Base-by-base conservation (phyloP, 805 yeast species). In the Metschnikowia arizonensis region DNA sequence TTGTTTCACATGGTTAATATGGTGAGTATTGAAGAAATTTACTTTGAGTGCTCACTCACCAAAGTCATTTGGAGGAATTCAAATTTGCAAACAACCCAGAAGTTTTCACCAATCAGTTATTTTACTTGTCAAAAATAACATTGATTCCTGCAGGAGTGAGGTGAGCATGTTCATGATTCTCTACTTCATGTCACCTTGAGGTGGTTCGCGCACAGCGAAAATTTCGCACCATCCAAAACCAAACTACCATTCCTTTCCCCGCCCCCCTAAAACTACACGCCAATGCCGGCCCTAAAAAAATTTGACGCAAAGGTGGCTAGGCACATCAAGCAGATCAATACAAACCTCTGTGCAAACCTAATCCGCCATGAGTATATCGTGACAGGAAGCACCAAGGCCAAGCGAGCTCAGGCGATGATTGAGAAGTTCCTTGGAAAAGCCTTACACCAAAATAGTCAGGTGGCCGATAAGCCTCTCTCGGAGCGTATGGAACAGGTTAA, bases 321-420 rank as follows among this genome's bases (percentile, higher is more conserved):
- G 50, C 76, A 68, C 48, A 59, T 65, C 42, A 66, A 63, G 60
- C 68, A 65, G 73, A 71, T 71, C 67, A 65, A 69, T 55, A 69
- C 69, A 58, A 71, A 71, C 60, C 52, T 71, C 42, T 60, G 68
- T 46, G 74, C 76, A 42, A 69, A 68, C 50, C 53, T 70, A 46
- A 64, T 71, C 36, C 74, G 76, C 49, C 70, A 71, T 51, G 76
- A 69, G 43, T 60, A 66, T 45, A 66, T 71, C 12, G 72, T 71
- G 42, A 71, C 76, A 8, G 71, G 73, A 19, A 54, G 66, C 47
- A 57, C 74, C 46, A 71, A 68, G 50, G 76, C 76, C 50, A 71
- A 69, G 50, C 53, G 73, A 48, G 74, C 75, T 12, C 74, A 71
- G 51, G 58, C 64, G 10, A 62, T 66, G 53, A 62, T 69, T 37